Evolutionary conservation across 345 rosid genomes (phyloP).

Genomic region (Acer saccharum): DNA sequence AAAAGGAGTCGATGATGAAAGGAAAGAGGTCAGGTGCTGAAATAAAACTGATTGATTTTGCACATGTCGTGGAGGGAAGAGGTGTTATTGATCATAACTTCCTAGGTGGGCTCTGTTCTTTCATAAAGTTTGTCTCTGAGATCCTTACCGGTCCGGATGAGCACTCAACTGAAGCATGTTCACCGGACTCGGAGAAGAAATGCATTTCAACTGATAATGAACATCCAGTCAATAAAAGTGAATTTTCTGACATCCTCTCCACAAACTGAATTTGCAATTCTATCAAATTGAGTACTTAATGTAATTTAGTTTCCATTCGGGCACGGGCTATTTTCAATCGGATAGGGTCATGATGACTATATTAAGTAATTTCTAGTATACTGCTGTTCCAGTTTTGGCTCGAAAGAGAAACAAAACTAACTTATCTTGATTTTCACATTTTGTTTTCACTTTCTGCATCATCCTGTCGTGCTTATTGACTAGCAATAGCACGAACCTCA

Average conservation of each 20-base stretch:
- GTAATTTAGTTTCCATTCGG: background rate
- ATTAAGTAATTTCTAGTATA: background rate
- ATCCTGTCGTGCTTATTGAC: no score
- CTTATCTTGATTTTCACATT: background rate
- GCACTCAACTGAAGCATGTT: slow-evolving; percentile 23
- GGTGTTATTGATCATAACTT: slow-evolving; percentile 95
- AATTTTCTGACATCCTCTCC: background rate
- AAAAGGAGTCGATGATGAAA: slow-evolving; percentile 46
- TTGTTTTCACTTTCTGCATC: no score
- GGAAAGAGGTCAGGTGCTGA: slow-evolving; percentile 41
- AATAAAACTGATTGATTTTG: slow-evolving; percentile 89
- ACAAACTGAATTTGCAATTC: background rate
- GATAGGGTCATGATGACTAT: background rate
- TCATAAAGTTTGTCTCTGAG: slow-evolving; percentile 77
- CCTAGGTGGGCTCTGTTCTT: slow-evolving; percentile 92
- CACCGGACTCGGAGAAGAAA: slow-evolving; percentile 28
- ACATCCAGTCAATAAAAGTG: background rate
- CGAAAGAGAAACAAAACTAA: background rate
- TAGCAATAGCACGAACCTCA: no score
- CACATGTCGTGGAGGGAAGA: slow-evolving; percentile 81
- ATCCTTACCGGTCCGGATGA: slow-evolving; percentile 52
- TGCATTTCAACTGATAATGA: slow-evolving; percentile 9
- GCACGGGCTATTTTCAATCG: background rate
- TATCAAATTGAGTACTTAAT: background rate
- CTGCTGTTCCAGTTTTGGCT: background rate